These are phyloP conservation scores for Pseudevernia furfuracea DNA, from an alignment of 495 filamentous ascomycete genomes.

Conservation along the genomic window DNA sequence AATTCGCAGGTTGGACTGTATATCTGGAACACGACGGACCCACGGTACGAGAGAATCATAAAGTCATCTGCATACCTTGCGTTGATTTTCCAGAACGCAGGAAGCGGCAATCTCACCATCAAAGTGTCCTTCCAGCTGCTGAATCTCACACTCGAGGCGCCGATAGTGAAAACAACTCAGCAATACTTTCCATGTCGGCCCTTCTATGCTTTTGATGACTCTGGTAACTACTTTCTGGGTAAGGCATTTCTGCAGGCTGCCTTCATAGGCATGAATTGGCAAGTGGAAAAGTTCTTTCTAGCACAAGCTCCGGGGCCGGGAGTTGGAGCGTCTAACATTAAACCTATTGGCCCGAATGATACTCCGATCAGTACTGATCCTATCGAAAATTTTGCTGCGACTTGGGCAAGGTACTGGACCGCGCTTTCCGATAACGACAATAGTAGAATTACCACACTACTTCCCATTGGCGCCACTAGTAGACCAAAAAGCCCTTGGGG, in stretches of 20 bases:
- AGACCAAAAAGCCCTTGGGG: not conserved
- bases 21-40: slow-evolving; percentile 42
- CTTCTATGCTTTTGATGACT: slow-evolving; percentile 15
- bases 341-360: slow-evolving; percentile 13
- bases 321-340: slow-evolving; percentile 17
- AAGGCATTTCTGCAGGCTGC: slow-evolving; percentile 52
- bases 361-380: slow-evolving; percentile 28
- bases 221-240: slow-evolving; percentile 36
- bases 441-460: not conserved
- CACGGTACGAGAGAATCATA: slow-evolving; percentile 36
- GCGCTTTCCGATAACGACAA: slow-evolving; percentile 1
- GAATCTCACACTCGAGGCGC: slow-evolving; percentile 44
- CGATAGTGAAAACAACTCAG: slow-evolving; percentile 37
- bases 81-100: slow-evolving; percentile 38
- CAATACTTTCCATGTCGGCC: slow-evolving; percentile 49
- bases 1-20: slow-evolving; percentile 38
- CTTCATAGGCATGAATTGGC: slow-evolving; percentile 48
- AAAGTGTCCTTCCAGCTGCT: slow-evolving; percentile 48
- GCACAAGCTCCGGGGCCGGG: slow-evolving; percentile 46
- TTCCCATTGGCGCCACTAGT: not conserved
- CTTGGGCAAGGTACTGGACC: slow-evolving; percentile 37
- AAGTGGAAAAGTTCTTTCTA: slow-evolving; percentile 39
- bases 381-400: slow-evolving; percentile 29
- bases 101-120: slow-evolving; percentile 35
- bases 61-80: slow-evolving; percentile 42